A percentile compares a stretch with the other conserved stretches of the same genome.
Evolutionary conservation across 2,329 filamentous ascomycete genomes (phyloP).

Genomic region (Tolypocladium inflatum): DNA sequence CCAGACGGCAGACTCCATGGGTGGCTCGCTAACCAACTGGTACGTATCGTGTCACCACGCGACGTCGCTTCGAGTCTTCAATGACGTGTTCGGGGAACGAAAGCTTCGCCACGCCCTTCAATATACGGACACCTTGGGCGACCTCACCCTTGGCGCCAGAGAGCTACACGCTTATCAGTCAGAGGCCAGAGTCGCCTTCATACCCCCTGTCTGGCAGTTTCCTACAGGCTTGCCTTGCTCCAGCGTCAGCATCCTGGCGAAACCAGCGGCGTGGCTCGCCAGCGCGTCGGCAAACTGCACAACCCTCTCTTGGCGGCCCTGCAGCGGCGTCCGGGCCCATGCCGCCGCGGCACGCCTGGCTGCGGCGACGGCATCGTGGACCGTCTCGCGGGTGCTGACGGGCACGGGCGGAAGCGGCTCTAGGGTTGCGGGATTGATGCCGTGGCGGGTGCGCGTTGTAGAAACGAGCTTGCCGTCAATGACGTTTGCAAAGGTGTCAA

Average conservation of each 20-base stretch:
- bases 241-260: not conserved
- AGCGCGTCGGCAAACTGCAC: not conserved
- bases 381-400: not conserved
- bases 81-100: not conserved
- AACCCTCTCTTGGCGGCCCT: not conserved
- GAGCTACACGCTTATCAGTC: not conserved
- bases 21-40: not conserved
- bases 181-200: not conserved
- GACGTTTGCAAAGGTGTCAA: not conserved
- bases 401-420: not conserved
- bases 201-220: not conserved
- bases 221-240: not conserved
- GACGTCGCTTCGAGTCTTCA: not conserved
- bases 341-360: not conserved
- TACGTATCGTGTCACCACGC: not conserved
- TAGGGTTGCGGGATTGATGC: not conserved
- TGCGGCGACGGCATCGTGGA: not conserved
- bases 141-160: not conserved
- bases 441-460: not conserved
- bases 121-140: not conserved
- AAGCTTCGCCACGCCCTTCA: not conserved
- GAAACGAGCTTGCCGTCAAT: not conserved
- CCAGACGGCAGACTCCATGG: not conserved
- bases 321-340: not conserved
- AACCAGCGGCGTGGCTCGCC: not conserved